A percentile compares a stretch with the other conserved stretches of the same genome.
These are phyloP conservation scores for Rhynchosporium secalis DNA, from an alignment of 2,329 filamentous ascomycete genomes.

Conservation along the genomic window DNA sequence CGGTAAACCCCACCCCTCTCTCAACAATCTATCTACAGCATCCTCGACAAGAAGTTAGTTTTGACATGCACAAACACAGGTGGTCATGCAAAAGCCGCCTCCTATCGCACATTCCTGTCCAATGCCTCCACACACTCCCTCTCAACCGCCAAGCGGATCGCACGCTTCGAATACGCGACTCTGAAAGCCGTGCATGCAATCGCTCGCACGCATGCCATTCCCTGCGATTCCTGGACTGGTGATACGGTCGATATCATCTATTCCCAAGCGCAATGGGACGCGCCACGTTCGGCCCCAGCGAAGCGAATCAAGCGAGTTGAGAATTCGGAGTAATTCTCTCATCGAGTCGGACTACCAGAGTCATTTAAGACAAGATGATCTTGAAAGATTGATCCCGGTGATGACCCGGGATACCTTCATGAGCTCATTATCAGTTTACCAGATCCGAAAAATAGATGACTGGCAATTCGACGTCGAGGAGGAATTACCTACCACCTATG, in stretches of 20 bases:
- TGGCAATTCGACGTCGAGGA: too few species aligned
- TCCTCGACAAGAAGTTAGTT: neutral
- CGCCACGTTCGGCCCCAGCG: neutral
- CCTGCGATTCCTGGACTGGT: slow-evolving; percentile 48
- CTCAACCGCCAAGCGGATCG: slow-evolving; percentile 30
- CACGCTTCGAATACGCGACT: slow-evolving; percentile 52
- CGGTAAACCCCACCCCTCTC: slow-evolving; percentile 27
- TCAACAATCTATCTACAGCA: neutral
- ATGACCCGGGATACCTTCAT: too few species aligned
- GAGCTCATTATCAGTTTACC: too few species aligned
- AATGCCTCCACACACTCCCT: slow-evolving; percentile 12
- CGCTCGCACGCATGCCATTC: slow-evolving; percentile 48
- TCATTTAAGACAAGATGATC: too few species aligned
- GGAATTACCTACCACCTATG: too few species aligned
- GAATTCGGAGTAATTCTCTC: too few species aligned
- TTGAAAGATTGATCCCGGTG: too few species aligned
- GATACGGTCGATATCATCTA: slow-evolving; percentile 41
- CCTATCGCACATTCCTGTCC: slow-evolving; percentile 35
- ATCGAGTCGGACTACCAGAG: too few species aligned
- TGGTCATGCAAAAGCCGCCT: slow-evolving; percentile 40
- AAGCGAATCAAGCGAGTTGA: too few species aligned
- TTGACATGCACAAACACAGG: slow-evolving; percentile 23
- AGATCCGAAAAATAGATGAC: too few species aligned
- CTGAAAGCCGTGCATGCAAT: slow-evolving; percentile 58
- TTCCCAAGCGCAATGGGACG: slow-evolving; percentile 34